These are phyloP conservation scores for Russula dissimulans DNA, from an alignment of 768 basidiomycete species.

Conservation along the genomic window DNA sequence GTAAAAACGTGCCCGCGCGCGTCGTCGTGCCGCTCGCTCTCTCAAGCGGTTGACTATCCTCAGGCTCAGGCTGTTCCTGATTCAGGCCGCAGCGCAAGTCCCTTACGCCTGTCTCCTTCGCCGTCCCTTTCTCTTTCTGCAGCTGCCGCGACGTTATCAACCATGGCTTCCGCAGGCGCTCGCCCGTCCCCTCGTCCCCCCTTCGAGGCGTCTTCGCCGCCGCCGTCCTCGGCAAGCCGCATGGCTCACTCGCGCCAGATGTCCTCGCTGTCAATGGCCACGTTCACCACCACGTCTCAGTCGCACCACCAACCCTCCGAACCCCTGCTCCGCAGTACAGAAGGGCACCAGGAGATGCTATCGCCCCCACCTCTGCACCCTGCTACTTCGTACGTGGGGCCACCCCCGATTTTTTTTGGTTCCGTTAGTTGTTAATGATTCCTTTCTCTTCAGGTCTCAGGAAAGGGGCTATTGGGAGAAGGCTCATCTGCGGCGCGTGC, in stretches of 20 bases:
- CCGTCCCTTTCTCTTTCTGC: no score
- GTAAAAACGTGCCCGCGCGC: background rate
- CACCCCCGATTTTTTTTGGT: background rate
- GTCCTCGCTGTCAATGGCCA: conserved; percentile 26
- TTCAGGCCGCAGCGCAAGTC: background rate
- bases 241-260: conserved; percentile 21
- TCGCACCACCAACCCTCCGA: conserved; percentile 27
- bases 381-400: conserved; percentile 27
- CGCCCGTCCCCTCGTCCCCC: background rate
- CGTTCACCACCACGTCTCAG: conserved; percentile 24
- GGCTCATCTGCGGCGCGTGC: conserved; percentile 26
- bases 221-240: background rate
- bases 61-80: background rate
- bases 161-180: conserved; percentile 14
- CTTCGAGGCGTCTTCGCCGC: background rate
- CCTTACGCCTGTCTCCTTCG: no score
- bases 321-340: conserved; percentile 26
- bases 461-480: conserved; percentile 25
- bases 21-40: background rate
- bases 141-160: background rate
- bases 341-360: conserved; percentile 30
- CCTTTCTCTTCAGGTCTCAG: conserved; percentile 25
- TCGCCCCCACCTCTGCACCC: conserved; percentile 37
- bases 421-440: conserved; percentile 24
- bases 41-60: background rate